Base-by-base conservation (phyloP, 768 basidiomycete genomes). In the Leccinum aurantiacum region DNA sequence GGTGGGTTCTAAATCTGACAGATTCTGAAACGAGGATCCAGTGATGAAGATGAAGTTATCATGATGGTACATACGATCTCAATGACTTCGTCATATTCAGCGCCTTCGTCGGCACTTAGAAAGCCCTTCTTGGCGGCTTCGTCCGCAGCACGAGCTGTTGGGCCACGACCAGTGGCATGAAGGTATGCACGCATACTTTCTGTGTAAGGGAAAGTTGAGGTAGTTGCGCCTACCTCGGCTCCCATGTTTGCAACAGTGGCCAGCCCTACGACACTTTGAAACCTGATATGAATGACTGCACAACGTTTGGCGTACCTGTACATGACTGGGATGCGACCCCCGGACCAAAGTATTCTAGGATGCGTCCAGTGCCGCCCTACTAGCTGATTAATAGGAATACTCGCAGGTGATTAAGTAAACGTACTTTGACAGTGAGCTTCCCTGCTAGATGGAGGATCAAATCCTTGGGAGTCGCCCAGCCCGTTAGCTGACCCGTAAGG, bases 181-280 rank as follows among this genome's bases (percentile, higher is more conserved):
- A 99, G 84, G 76, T 98, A 99, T 37, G 85, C 80, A 33, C 86
- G 82, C 96, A 98, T 98, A 68, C 86, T 85, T 17, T 84, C 75
- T 15, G 93, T 94, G 76, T 98, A 99, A 5, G 96, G 95, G 82
- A 99, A 99, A 6, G 91, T 93, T 1, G 95, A 96, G 0, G 97
- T 98, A 1, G 97, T 99, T n/a, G 97, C 97, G 41, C 97, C 97
- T n/a, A 98, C 95, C 79, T 99, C 97, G 13, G 97, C 97, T 54
- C 97, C 97, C 97, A 98, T 99, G 75, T 99, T 98, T 48, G 93
- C 90, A 57, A 99, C 90, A 2, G 97, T 98, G 1, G 96, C 97
- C 56, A 97, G 77, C 57, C 92, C 91, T 90, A 53, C 29, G 49
- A 51, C 11, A 41, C 19, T 53, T 25, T 49, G 14, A 59, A 52